Conservation (phyloP, 2,329 filamentous ascomycete genomes). For the Aspergillus ochraceus region DNA sequence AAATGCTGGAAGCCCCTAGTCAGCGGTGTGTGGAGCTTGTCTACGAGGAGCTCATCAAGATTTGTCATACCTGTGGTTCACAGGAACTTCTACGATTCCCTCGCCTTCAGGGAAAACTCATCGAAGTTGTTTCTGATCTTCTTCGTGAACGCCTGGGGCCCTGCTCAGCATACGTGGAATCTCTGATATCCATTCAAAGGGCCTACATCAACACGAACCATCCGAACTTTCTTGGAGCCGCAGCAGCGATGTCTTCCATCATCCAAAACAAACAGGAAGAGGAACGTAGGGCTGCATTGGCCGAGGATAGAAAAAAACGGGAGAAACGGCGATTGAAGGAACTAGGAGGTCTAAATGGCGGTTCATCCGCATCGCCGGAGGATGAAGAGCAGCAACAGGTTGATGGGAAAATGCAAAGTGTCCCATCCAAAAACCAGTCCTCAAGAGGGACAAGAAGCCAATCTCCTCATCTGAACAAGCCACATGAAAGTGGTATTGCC, state of each 20-base stretch:
- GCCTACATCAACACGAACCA: constrained; percentile 99
- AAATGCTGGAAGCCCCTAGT: constrained; percentile 89
- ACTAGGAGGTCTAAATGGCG: constrained; percentile 72
- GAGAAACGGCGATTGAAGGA: constrained; percentile 84
- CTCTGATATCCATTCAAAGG: constrained; percentile 92
- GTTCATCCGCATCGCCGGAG: constrained; percentile 58
- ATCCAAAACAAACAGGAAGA: constrained; percentile 93
- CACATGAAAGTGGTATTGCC: constrained; percentile 64
- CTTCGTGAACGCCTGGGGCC: constrained; percentile 89
- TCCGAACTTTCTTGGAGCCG: constrained; percentile 95
- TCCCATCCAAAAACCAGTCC: constrained; percentile 62
- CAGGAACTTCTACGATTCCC: constrained; percentile 91
- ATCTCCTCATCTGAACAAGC: constrained; percentile 71
- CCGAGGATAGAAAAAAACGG: constrained; percentile 82
- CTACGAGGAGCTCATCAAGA: constrained; percentile 98
- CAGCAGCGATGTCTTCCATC: constrained; percentile 95
- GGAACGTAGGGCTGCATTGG: constrained; percentile 75
- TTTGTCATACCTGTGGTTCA: constrained; percentile 96
- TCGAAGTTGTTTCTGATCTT: constrained; percentile 95
- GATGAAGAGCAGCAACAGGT: constrained; percentile 65
- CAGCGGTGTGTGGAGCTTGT: constrained; percentile 97
- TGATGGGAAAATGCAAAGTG: constrained; percentile 50
- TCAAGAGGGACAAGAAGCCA: constrained; percentile 70
- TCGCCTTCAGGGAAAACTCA: constrained; percentile 90
- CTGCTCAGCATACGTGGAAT: constrained; percentile 88